phyloP scores from a whole-genome alignment of 441 rosid species.

The Brassica hybrid region DNA sequence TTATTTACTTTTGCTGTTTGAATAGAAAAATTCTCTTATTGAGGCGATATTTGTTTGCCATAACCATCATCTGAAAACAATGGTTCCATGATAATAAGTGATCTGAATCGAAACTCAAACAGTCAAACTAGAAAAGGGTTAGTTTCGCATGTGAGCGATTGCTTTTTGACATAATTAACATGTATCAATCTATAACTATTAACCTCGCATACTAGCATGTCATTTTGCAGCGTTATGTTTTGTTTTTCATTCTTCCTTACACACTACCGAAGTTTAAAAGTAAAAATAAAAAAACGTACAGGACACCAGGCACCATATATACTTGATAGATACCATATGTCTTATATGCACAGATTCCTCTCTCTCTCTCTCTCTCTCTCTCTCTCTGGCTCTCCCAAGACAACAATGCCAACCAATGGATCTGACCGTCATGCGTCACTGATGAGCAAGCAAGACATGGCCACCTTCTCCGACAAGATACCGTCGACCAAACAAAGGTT shows the following conservation, averaged over 20 bases:
- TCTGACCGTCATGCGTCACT: slow-evolving; percentile 26
- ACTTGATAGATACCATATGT: slow-evolving; percentile 22
- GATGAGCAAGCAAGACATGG: slow-evolving; percentile 24
- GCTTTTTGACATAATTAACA: not conserved
- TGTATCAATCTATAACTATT: not conserved
- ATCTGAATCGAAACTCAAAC: not conserved
- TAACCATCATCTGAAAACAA: not conserved
- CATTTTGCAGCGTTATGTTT: slow-evolving; percentile 11
- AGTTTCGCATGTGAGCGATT: not conserved
- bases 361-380: not conserved
- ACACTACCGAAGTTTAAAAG: slow-evolving; percentile 2
- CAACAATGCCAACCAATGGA: slow-evolving; percentile 33
- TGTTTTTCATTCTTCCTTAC: not conserved
- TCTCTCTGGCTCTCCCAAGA: slow-evolving; percentile 6
- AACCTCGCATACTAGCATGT: slow-evolving; percentile 3
- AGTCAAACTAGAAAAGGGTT: not conserved
- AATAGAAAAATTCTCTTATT: not conserved
- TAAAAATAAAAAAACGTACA: slow-evolving; percentile 13
- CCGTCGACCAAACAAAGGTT: slow-evolving; percentile 37
- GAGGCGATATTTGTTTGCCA: not conserved
- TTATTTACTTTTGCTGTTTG: not conserved
- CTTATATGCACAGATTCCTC: slow-evolving; percentile 21
- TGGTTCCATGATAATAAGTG: not conserved
- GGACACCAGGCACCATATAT: slow-evolving; percentile 38
- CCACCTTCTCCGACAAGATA: slow-evolving; percentile 29